phyloP scores from a whole-genome alignment of 2,329 filamentous ascomycete species.

The Phaeophleospora eucalypticola region DNA sequence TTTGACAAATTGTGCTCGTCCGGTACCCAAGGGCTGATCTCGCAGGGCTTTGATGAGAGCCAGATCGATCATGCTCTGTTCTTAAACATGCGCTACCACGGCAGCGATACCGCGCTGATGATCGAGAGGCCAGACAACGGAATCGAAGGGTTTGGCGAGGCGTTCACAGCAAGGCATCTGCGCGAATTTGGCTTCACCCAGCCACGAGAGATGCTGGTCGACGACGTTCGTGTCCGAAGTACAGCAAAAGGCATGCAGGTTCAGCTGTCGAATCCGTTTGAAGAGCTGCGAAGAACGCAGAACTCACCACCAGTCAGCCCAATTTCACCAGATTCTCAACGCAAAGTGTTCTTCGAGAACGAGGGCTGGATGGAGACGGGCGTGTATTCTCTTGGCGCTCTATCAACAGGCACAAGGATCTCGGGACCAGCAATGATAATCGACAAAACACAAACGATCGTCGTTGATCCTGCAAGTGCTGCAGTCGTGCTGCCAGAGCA shows the following conservation, averaged over 20 bases:
- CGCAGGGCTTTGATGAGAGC: slow-evolving; percentile 70
- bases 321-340: slow-evolving; percentile 61
- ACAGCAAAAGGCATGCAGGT: slow-evolving; percentile 68
- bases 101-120: slow-evolving; percentile 49
- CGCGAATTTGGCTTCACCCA: slow-evolving; percentile 43
- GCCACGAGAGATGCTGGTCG: slow-evolving; percentile 36
- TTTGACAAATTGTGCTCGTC: slow-evolving; percentile 73
- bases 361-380: slow-evolving; percentile 22
- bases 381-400: slow-evolving; percentile 23
- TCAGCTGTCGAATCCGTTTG: slow-evolving; percentile 73
- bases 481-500: slow-evolving; percentile 37
- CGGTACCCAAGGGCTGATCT: slow-evolving; percentile 61
- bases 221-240: slow-evolving; percentile 34
- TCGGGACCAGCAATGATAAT: slow-evolving; percentile 33
- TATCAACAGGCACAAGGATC: slow-evolving; percentile 23
- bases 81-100: slow-evolving; percentile 49
- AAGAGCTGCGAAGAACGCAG: slow-evolving; percentile 68
- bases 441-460: slow-evolving; percentile 47
- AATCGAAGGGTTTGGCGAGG: slow-evolving; percentile 49
- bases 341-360: slow-evolving; percentile 77
- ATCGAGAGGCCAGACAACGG: slow-evolving; percentile 38
- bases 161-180: slow-evolving; percentile 36
- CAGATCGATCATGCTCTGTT: slow-evolving; percentile 64
- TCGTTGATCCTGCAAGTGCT: slow-evolving; percentile 37
- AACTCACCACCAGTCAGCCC: slow-evolving; percentile 52